A percentile compares a stretch with the other conserved stretches of the same genome.
Evolutionary conservation across 768 basidiomycete genomes (phyloP).

Genomic region (Rhizopogon vinicolor): DNA sequence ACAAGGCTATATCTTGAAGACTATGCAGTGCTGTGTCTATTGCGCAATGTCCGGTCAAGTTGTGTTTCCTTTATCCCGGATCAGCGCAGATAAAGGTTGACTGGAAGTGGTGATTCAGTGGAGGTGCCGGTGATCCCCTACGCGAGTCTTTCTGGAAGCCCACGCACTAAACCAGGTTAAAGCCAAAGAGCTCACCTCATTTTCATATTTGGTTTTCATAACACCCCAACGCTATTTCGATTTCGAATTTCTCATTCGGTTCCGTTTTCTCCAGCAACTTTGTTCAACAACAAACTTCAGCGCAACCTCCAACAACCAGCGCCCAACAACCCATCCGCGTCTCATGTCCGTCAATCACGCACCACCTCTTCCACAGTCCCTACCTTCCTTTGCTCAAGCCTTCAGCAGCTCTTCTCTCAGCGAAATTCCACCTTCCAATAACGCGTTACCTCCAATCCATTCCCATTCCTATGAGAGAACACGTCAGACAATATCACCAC

Average conservation of each 20-base stretch:
- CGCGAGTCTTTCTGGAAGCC: constrained; percentile 1
- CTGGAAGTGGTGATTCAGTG: no score
- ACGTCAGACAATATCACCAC: constrained; percentile 31
- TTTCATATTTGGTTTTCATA: no score
- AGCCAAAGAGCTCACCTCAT: neutral
- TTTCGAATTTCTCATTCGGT: constrained; percentile 9
- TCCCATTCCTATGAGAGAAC: constrained; percentile 31
- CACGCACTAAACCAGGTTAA: neutral
- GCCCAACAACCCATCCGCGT: neutral
- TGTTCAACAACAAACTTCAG: neutral
- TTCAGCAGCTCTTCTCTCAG: constrained; percentile 57
- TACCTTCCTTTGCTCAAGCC: constrained; percentile 77
- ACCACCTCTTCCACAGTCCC: constrained; percentile 51
- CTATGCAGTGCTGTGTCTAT: no score
- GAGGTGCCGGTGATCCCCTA: no score
- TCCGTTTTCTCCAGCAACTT: constrained; percentile 8
- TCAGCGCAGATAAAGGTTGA: no score
- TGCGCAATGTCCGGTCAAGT: no score
- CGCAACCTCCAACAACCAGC: neutral
- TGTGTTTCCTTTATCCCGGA: no score
- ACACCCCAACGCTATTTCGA: neutral
- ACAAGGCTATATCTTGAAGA: no score
- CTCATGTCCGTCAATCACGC: constrained; percentile 42
- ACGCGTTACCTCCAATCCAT: constrained; percentile 67
- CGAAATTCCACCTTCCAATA: constrained; percentile 44